A percentile compares a stretch with the other conserved stretches of the same genome.
Conservation (phyloP, 2,329 filamentous ascomycete species). For the Exophiala phaeomuriformis region DNA sequence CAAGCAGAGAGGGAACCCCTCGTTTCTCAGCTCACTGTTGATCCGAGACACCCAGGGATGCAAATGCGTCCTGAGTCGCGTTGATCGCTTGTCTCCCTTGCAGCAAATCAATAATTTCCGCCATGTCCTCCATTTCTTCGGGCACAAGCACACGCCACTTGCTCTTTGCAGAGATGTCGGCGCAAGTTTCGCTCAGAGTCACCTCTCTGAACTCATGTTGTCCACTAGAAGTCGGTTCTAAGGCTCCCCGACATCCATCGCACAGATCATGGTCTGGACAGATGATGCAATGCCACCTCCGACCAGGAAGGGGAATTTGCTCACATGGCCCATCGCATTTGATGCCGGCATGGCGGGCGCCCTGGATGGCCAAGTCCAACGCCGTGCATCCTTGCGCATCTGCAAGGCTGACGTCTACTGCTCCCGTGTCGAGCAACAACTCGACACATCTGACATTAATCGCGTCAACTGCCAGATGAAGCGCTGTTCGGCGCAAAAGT, state of each 20-base stretch:
- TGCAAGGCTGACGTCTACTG: background rate
- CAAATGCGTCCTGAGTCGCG: background rate
- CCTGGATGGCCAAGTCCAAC: background rate
- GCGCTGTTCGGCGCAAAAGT: conserved; percentile 8
- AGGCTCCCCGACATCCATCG: background rate
- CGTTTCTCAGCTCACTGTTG: background rate
- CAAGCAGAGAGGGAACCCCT: too few species aligned
- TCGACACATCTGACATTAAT: conserved; percentile 8
- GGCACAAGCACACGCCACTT: background rate
- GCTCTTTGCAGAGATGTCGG: background rate
- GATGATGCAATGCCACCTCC: conserved; percentile 1
- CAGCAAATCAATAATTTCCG: background rate
- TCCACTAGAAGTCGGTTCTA: background rate
- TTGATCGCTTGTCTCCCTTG: background rate
- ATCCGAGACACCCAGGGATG: background rate
- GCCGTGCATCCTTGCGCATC: background rate
- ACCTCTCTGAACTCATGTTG: conserved; percentile 2
- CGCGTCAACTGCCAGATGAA: conserved; percentile 13
- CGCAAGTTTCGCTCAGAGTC: background rate
- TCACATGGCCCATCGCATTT: conserved; percentile 1
- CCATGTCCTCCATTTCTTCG: background rate
- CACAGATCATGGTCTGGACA: conserved; percentile 7
- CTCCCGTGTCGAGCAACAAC: conserved; percentile 5
- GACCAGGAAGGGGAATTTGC: background rate
- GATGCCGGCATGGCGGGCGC: background rate